Conservation (phyloP, 31 red algal genomes). For the Endocladia muricata region DNA sequence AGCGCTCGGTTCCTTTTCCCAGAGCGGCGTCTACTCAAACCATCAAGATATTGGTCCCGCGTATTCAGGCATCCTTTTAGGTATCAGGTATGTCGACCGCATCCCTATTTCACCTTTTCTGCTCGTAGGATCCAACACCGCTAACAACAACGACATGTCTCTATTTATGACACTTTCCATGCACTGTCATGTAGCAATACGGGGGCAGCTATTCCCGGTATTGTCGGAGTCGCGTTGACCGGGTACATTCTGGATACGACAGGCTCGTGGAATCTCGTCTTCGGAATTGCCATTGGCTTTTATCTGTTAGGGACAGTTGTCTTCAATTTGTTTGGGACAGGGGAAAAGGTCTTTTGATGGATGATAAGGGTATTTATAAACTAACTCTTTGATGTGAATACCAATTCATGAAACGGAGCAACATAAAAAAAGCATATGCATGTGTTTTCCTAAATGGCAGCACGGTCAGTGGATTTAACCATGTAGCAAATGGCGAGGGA, state of each 20-base stretch:
- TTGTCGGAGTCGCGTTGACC: conserved; percentile 98
- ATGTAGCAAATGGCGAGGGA: too few relatives aligned
- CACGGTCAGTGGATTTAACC: too few relatives aligned
- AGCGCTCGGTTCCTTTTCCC: conserved; percentile 90
- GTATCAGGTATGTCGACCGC: conserved; percentile 55
- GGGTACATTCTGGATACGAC: conserved; percentile 94
- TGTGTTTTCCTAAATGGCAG: too few relatives aligned
- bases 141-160: too few relatives aligned
- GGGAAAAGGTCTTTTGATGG: conserved; percentile 87
- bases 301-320: conserved; percentile 92
- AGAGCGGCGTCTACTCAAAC: conserved; percentile 96
- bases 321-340: conserved; percentile 88
- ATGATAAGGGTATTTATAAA: too few relatives aligned
- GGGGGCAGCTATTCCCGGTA: conserved; percentile 93
- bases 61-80: conserved; percentile 92
- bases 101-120: background rate
- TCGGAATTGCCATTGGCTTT: conserved; percentile 91
- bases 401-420: too few relatives aligned
- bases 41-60: conserved; percentile 92
- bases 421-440: too few relatives aligned
- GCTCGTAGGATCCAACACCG: background rate
- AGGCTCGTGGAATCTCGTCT: conserved; percentile 89
- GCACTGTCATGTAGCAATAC: conserved; percentile 82
- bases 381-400: too few relatives aligned
- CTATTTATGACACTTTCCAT: too few relatives aligned